phyloP scores from a whole-genome alignment of 2,329 filamentous ascomycete species.

The Thielaviopsis punctulata region DNA sequence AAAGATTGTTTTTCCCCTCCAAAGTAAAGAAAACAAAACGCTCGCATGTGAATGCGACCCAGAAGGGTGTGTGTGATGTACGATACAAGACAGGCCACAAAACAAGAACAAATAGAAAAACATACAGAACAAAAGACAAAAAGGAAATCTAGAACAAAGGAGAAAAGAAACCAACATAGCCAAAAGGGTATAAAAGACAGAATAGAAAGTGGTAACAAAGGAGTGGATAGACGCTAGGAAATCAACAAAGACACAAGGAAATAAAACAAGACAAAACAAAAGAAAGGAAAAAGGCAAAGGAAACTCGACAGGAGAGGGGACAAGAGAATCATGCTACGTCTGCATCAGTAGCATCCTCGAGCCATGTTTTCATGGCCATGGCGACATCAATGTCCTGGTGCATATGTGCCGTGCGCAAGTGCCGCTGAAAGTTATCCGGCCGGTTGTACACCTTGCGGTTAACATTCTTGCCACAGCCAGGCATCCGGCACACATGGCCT shows the following conservation, averaged over 20 bases:
- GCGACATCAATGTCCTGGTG: conserved; percentile 9
- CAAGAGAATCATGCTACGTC: not conserved
- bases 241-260: not conserved
- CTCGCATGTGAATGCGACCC: not conserved
- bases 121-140: not conserved
- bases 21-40: not conserved
- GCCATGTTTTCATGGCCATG: conserved; percentile 7
- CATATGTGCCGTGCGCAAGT: conserved; percentile 15
- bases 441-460: conserved; percentile 17
- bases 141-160: not conserved
- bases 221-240: not conserved
- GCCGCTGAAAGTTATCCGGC: conserved; percentile 16
- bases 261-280: not conserved
- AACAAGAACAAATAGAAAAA: conserved; percentile 1
- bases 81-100: too few species aligned
- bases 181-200: not conserved
- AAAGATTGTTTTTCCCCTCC: not conserved
- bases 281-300: not conserved
- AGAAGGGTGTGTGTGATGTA: not conserved
- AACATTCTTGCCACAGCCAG: conserved; percentile 16
- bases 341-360: not conserved
- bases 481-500: conserved; percentile 15
- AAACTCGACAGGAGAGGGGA: not conserved
- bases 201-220: not conserved
- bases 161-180: conserved; percentile 1